A percentile compares a stretch with the other conserved stretches of the same genome.
Conservation (phyloP, 169 alveolate species). For the Plasmodium gonderi region DNA sequence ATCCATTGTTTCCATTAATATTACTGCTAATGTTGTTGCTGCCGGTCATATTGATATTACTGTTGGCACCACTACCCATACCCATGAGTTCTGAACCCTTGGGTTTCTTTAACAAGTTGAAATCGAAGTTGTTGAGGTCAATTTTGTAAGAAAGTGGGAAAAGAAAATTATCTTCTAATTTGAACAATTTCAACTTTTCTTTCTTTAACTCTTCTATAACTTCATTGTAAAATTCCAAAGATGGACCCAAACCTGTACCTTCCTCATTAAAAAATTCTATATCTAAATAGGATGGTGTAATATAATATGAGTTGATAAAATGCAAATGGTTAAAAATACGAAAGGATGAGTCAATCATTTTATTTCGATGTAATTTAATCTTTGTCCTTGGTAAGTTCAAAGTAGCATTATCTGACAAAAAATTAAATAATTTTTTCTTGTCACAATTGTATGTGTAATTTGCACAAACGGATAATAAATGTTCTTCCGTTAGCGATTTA, state of each 20-base stretch:
- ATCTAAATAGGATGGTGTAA: conserved; percentile 66
- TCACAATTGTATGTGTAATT: conserved; percentile 67
- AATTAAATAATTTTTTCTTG: conserved; percentile 58
- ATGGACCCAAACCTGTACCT: conserved; percentile 86
- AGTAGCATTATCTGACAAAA: conserved; percentile 44
- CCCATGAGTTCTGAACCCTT: conserved; percentile 24
- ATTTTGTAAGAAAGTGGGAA: conserved; percentile 71
- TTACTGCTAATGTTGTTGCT: not conserved
- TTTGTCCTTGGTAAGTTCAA: conserved; percentile 70
- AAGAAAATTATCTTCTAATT: conserved; percentile 48
- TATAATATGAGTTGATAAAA: conserved; percentile 61
- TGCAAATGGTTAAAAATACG: conserved; percentile 75
- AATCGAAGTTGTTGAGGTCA: conserved; percentile 71
- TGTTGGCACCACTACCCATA: not conserved
- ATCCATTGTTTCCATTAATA: no score
- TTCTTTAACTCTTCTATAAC: conserved; percentile 77
- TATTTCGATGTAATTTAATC: conserved; percentile 58
- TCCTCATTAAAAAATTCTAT: conserved; percentile 78
- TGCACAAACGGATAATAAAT: conserved; percentile 70
- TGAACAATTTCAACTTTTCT: conserved; percentile 69
- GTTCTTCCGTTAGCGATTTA: conserved; percentile 56
- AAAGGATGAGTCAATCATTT: conserved; percentile 51
- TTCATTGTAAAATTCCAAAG: conserved; percentile 80
- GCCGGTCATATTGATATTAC: not conserved
- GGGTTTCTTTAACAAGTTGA: conserved; percentile 59